Base-by-base conservation (phyloP, 306 rosid species). In the Casuarina equisetifolia region DNA sequence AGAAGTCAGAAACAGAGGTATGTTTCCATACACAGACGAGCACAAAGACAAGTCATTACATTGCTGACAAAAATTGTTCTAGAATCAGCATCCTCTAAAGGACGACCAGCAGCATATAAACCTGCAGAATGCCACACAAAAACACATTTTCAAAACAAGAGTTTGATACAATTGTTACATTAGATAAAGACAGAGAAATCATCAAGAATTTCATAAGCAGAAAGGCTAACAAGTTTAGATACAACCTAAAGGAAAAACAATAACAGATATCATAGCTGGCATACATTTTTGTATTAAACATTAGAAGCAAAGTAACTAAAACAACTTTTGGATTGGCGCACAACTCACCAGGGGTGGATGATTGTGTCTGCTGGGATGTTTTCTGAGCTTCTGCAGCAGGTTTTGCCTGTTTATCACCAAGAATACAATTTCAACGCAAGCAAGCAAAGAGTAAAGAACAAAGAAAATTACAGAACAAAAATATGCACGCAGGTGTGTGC, bases 11-110 rank as follows among this genome's bases (percentile, higher is more conserved):
- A 78, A 76, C 61, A 85, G 62, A 82, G 70, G 76, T 38, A 2
- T 70, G 70, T 49, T 75, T 79, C 73, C 74, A n/a, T 75, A 70
- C 52, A 44, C 69, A 44, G n/a, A 87, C 63, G 55, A 62, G 78
- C 11, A 72, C 71, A 70, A 68, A 75, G 16, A 80, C n/a, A 50
- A 78, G 76, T 40, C 38, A 76, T 89, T 92, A 94, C 97, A 87
- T 94, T 94, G 93, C 90, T 92, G 79, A 91, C 89, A 88, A 90
- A 94, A 53, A 94, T 91, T 39, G 97, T 92, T 82, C 97, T 91
- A 83, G 95, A 84, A 82, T 92, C 97, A 38, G 86, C 91, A 85
- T 93, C 97, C 80, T 92, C 97, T 81, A 82, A 80, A 53, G 94
- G 92, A 76, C 88, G 94, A 46, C 85, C 89, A 61, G 84, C 79